Conservation (phyloP, 2,329 filamentous ascomycete genomes). For the Coniochaeta hoffmannii region DNA sequence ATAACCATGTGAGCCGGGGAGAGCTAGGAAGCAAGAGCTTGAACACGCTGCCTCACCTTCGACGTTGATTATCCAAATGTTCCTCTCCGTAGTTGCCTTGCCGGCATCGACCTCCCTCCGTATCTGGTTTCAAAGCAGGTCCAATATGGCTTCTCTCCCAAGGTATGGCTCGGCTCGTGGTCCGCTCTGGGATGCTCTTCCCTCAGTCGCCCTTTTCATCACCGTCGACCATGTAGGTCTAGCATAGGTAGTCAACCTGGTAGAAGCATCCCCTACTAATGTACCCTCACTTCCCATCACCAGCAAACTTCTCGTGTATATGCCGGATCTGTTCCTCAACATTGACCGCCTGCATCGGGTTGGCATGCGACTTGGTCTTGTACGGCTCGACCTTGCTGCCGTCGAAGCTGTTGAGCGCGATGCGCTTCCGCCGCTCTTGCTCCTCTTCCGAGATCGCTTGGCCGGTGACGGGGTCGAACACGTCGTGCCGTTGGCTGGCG, state of each 20-base stretch:
- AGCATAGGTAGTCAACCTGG: too few species aligned
- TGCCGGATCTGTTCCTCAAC: conserved; percentile 78
- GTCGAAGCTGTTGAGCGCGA: conserved; percentile 58
- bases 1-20: neutral
- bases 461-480: conserved; percentile 71
- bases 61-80: neutral
- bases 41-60: neutral
- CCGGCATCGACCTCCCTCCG: too few species aligned
- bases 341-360: conserved; percentile 57
- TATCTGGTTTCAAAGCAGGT: too few species aligned
- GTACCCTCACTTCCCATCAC: conserved; percentile 14
- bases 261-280: too few species aligned
- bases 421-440: conserved; percentile 65
- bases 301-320: conserved; percentile 48
- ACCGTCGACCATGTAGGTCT: too few species aligned
- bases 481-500: conserved; percentile 77
- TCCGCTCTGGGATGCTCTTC: too few species aligned
- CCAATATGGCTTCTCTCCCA: too few species aligned
- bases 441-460: conserved; percentile 67
- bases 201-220: too few species aligned
- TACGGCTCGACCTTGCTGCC: conserved; percentile 54
- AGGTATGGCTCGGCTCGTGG: too few species aligned
- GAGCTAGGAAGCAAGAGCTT: neutral
- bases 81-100: too few species aligned
- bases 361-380: conserved; percentile 36